A percentile compares a stretch with the other conserved stretches of the same genome.
Evolutionary conservation across 257 asterid species (phyloP).

Genomic region (Buddleja alternifolia): DNA sequence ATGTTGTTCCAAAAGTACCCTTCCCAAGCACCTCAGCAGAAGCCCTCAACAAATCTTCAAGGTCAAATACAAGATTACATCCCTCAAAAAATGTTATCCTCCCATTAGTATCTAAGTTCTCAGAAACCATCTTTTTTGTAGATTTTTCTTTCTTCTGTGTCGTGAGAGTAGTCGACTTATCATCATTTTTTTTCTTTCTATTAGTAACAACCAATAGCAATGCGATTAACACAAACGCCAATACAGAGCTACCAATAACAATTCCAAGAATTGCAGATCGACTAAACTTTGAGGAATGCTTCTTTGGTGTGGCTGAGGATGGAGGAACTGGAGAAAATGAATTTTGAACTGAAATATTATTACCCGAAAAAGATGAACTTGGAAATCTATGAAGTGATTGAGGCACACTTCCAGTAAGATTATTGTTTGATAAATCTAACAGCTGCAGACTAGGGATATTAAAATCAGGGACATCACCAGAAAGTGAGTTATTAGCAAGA

Average conservation of each 20-base stretch:
- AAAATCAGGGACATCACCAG: constrained; percentile 56
- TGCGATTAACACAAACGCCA: constrained; percentile 43
- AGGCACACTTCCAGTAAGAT: constrained; percentile 52
- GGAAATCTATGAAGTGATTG: constrained; percentile 49
- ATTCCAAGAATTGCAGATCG: constrained; percentile 43
- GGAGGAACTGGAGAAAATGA: constrained; percentile 33
- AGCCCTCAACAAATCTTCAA: constrained; percentile 81
- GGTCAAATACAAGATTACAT: constrained; percentile 66
- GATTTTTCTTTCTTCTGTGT: constrained; percentile 38
- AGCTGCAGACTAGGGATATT: constrained; percentile 41
- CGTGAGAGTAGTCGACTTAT: neutral
- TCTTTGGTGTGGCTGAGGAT: constrained; percentile 26
- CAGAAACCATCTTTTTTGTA: constrained; percentile 37
- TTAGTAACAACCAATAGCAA: constrained; percentile 38
- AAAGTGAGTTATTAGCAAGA: constrained; percentile 51
- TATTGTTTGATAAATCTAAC: constrained; percentile 55
- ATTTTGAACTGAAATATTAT: constrained; percentile 29
- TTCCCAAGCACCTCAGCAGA: constrained; percentile 86
- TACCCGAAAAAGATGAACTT: constrained; percentile 45
- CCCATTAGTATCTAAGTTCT: constrained; percentile 40
- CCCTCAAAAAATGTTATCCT: constrained; percentile 63
- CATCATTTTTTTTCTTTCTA: constrained; percentile 26
- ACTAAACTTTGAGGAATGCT: constrained; percentile 37
- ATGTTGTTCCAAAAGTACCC: constrained; percentile 74
- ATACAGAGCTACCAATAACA: constrained; percentile 44